These are phyloP conservation scores for Cystobasidium onofrii DNA, from an alignment of 768 basidiomycete genomes.

Conservation along the genomic window DNA sequence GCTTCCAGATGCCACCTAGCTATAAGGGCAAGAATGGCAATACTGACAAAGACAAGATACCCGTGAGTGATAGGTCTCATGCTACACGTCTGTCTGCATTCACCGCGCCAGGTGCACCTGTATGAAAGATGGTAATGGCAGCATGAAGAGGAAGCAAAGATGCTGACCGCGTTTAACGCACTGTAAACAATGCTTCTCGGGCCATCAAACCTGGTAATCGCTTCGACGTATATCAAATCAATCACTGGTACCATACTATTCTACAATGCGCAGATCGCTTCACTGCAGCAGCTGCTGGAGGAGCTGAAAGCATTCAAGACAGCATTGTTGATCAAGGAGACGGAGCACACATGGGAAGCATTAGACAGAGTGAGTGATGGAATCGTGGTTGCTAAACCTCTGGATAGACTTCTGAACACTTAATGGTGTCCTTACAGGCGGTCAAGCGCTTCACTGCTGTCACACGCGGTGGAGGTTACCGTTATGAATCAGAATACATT, in stretches of 20 bases:
- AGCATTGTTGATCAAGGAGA: slow-evolving; percentile 45
- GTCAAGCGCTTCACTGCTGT: slow-evolving; percentile 46
- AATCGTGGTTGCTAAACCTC: not conserved
- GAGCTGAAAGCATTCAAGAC: slow-evolving; percentile 44
- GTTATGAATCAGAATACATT: slow-evolving; percentile 36
- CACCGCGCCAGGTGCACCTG: not conserved
- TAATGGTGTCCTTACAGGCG: slow-evolving; percentile 29
- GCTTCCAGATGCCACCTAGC: not conserved
- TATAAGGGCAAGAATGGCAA: slow-evolving; percentile 14
- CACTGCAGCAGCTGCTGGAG: slow-evolving; percentile 41
- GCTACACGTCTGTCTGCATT: not conserved
- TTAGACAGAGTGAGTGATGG: slow-evolving; percentile 43
- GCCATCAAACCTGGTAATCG: not conserved
- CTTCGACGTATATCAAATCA: not conserved
- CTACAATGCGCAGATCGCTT: slow-evolving; percentile 41
- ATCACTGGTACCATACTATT: not conserved
- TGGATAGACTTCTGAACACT: not conserved
- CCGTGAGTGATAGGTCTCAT: not conserved
- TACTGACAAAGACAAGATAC: slow-evolving; percentile 25
- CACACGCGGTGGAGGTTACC: slow-evolving; percentile 44
- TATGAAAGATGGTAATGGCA: not conserved
- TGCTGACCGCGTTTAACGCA: not conserved
- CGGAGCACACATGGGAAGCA: slow-evolving; percentile 48
- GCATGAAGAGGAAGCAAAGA: not conserved
- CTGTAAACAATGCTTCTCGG: not conserved